These are phyloP conservation scores for Acer negundo DNA, from an alignment of 345 rosid genomes.

Conservation along the genomic window DNA sequence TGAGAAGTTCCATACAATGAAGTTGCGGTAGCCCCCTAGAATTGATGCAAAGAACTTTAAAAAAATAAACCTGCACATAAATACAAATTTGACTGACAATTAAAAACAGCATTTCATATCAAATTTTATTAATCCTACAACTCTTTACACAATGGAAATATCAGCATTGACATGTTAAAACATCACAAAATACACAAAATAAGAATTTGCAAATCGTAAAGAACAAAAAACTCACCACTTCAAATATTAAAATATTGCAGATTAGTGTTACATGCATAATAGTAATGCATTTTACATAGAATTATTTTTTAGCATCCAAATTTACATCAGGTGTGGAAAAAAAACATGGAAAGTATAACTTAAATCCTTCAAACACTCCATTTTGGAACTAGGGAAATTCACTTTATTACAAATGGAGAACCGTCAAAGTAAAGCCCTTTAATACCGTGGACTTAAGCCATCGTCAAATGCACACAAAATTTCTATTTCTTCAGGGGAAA, in stretches of 20 bases:
- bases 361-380: no score
- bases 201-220: constrained; percentile 3
- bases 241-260: no score
- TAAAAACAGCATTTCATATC: not conserved
- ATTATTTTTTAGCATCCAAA: not conserved
- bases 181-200: not conserved
- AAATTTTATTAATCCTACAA: not conserved
- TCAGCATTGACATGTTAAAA: not conserved
- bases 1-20: constrained; percentile 57
- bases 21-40: constrained; percentile 97
- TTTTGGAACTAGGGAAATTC: no score
- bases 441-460: no score
- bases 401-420: no score
- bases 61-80: constrained; percentile 82
- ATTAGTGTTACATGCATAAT: not conserved
- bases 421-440: no score
- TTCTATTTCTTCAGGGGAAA: no score
- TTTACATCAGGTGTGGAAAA: not conserved
- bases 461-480: no score
- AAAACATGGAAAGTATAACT: no score
- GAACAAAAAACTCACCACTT: constrained; percentile 7
- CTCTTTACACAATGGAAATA: not conserved
- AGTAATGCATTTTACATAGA: not conserved
- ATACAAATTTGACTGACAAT: constrained; percentile 14
- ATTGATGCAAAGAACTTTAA: constrained; percentile 92